phyloP scores from a whole-genome alignment of 352 stramenopile genomes.

The Phytopythium helicoides region DNA sequence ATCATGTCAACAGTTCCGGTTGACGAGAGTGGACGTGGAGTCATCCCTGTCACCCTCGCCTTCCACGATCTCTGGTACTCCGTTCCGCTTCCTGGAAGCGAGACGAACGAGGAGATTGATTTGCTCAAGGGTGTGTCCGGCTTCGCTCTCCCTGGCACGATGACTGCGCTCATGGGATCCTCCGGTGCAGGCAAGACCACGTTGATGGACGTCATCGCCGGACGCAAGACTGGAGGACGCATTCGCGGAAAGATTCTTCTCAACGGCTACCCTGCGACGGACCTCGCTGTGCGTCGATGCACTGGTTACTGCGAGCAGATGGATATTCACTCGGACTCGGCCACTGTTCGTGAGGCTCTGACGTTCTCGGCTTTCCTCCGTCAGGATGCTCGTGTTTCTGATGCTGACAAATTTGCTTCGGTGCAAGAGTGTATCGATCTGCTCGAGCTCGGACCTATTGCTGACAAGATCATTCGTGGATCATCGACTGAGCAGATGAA shows the following conservation, averaged over 20 bases:
- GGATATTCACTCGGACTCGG: conserved; percentile 86
- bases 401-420: conserved; percentile 25
- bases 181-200: conserved; percentile 71
- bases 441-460: conserved; percentile 17
- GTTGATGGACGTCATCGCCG: conserved; percentile 89
- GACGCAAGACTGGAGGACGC: conserved; percentile 85
- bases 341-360: conserved; percentile 84
- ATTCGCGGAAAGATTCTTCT: conserved; percentile 79
- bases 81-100: conserved; percentile 20
- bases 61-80: conserved; percentile 47
- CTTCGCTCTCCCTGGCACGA: conserved; percentile 34
- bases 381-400: conserved; percentile 25
- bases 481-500: conserved; percentile 44
- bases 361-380: conserved; percentile 83
- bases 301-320: conserved; percentile 83
- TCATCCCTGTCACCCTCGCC: conserved; percentile 30
- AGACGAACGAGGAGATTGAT: conserved; percentile 24
- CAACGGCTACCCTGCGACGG: conserved; percentile 68
- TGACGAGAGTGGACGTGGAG: conserved; percentile 12
- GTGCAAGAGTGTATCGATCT: conserved; percentile 30
- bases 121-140: conserved; percentile 45
- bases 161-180: conserved; percentile 53
- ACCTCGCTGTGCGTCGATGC: conserved; percentile 23
- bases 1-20: conserved; percentile 14
- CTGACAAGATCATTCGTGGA: no score